These are phyloP conservation scores for Nakazawaea pomicola DNA, from an alignment of 805 yeast species.

Conservation along the genomic window DNA sequence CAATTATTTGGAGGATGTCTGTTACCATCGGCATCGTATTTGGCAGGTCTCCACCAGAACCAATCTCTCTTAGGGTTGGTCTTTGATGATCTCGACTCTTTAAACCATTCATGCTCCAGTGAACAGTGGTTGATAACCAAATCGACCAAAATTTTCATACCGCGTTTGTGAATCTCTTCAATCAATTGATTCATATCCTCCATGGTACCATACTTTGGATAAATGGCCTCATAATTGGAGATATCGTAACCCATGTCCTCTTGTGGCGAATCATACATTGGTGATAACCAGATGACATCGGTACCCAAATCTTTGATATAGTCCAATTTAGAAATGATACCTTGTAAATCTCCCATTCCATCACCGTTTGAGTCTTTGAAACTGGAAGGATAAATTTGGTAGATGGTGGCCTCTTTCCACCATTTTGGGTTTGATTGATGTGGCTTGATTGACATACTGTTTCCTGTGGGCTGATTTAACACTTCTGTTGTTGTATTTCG, in stretches of 20 bases:
- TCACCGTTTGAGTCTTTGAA: slow-evolving; percentile 56
- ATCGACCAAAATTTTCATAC: slow-evolving; percentile 48
- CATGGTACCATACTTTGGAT: slow-evolving; percentile 50
- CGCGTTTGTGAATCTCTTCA: slow-evolving; percentile 40
- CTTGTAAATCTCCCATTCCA: slow-evolving; percentile 55
- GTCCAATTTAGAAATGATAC: slow-evolving; percentile 46
- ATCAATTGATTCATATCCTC: slow-evolving; percentile 47
- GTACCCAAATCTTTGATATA: slow-evolving; percentile 45
- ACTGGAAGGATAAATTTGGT: slow-evolving; percentile 59
- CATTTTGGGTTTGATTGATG: slow-evolving; percentile 20
- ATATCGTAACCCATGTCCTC: slow-evolving; percentile 64
- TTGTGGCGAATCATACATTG: slow-evolving; percentile 54
- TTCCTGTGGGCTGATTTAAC: too few species aligned
- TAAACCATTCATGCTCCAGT: slow-evolving; percentile 51
- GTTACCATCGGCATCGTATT: slow-evolving; percentile 40
- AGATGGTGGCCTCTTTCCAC: slow-evolving; percentile 58
- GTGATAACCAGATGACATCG: slow-evolving; percentile 54
- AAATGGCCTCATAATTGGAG: slow-evolving; percentile 45
- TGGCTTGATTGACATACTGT: neutral
- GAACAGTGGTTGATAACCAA: slow-evolving; percentile 58
- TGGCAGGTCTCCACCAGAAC: slow-evolving; percentile 54
- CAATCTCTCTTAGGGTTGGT: slow-evolving; percentile 54
- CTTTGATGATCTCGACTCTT: slow-evolving; percentile 46
- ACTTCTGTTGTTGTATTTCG: too few species aligned
- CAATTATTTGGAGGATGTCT: slow-evolving; percentile 58